phyloP scores from a whole-genome alignment of 2,329 filamentous ascomycete species.

The Epichloe uncinata region DNA sequence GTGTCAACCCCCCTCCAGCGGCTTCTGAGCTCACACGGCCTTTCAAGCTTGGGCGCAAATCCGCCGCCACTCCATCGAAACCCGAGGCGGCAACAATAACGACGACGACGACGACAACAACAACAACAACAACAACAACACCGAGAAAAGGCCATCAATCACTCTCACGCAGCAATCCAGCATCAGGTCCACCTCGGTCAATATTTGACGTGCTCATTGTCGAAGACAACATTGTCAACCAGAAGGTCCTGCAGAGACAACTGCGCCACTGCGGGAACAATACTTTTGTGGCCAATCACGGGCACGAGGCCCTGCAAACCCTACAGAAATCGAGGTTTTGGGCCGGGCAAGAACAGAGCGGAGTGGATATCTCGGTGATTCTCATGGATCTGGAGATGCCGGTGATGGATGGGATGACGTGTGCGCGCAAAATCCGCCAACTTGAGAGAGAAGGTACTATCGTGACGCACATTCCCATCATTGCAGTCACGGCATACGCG shows the following conservation, averaged over 20 bases:
- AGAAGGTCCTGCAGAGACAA: conserved; percentile 48
- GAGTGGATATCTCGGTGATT: conserved; percentile 49
- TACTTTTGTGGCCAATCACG: conserved; percentile 51
- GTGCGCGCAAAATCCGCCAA: conserved; percentile 54
- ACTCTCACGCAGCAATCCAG: not conserved
- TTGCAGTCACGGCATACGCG: conserved; percentile 71
- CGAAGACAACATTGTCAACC: conserved; percentile 56
- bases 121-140: not conserved
- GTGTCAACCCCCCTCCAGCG: conserved; percentile 23
- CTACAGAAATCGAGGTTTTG: conserved; percentile 44
- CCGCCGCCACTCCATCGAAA: not conserved
- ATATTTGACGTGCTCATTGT: conserved; percentile 48
- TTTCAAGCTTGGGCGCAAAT: conserved; percentile 22
- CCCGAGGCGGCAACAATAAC: conserved; percentile 9
- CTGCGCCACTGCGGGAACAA: conserved; percentile 47
- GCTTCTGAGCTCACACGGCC: conserved; percentile 24
- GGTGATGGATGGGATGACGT: conserved; percentile 69
- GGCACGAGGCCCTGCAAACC: conserved; percentile 46
- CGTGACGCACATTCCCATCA: conserved; percentile 56
- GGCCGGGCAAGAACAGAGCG: conserved; percentile 32
- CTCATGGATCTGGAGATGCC: conserved; percentile 79
- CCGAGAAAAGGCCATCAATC: conserved; percentile 1
- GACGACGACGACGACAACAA: too few relatives aligned
- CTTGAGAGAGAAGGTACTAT: conserved; percentile 50
- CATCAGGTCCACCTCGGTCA: conserved; percentile 12